phyloP scores from a whole-genome alignment of 73 alveolate species.

The Stentor coeruleus region DNA sequence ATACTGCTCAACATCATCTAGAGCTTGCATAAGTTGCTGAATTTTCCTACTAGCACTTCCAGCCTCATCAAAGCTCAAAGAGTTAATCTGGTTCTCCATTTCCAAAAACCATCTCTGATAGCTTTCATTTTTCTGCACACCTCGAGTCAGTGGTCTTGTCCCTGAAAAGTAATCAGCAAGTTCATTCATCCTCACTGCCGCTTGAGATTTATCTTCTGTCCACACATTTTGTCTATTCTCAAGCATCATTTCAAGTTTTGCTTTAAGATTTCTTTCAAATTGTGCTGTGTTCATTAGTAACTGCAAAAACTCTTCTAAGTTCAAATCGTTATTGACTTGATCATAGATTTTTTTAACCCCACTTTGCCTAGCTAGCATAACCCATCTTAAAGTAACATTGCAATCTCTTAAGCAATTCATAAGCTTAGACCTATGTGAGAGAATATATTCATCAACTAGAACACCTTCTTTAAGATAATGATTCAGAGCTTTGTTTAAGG shows the following conservation, averaged over 20 bases:
- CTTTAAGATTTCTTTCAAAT: constrained; percentile 46
- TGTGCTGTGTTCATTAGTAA: constrained; percentile 44
- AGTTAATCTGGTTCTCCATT: constrained; percentile 52
- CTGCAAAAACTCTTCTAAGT: constrained; percentile 36
- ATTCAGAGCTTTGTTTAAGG: too few relatives aligned
- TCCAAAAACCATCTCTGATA: constrained; percentile 78
- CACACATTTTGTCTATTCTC: constrained; percentile 39
- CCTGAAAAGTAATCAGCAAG: constrained; percentile 66
- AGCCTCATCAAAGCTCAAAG: constrained; percentile 64
- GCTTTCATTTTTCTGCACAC: constrained; percentile 42
- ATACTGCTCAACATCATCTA: constrained; percentile 68
- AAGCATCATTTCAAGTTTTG: constrained; percentile 32
- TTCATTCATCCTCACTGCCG: constrained; percentile 47
- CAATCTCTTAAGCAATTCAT: too few relatives aligned
- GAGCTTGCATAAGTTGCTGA: constrained; percentile 69
- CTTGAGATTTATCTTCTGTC: constrained; percentile 49
- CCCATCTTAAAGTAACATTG: constrained; percentile 84
- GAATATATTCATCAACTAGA: too few relatives aligned
- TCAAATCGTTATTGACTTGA: too few relatives aligned
- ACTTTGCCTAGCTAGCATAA: constrained; percentile 77
- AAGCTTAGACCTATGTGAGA: too few relatives aligned
- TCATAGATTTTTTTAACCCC: too few relatives aligned
- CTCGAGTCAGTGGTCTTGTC: constrained; percentile 46
- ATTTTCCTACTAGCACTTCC: constrained; percentile 76
- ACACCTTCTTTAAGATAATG: too few relatives aligned